Conservation (phyloP, 1,284 basidiomycete species). For the Pholiota adiposa region DNA sequence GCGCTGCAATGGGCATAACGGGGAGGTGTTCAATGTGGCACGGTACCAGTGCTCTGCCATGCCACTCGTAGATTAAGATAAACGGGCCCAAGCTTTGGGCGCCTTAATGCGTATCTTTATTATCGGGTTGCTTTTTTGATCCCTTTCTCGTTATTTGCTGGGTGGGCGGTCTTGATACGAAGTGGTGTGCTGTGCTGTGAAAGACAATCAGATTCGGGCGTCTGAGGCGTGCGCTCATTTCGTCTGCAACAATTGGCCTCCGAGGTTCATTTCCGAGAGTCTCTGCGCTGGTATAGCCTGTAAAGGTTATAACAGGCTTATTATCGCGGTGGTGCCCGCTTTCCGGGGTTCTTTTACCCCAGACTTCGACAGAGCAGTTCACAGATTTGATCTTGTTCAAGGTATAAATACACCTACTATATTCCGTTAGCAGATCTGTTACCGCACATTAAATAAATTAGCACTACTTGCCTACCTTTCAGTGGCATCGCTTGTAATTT, state of each 20-base stretch:
- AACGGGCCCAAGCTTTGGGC: neutral
- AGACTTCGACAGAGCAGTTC: neutral
- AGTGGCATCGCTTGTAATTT: no score
- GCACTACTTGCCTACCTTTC: neutral
- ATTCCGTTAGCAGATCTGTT: neutral
- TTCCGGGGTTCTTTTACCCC: conserved; percentile 1
- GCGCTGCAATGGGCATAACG: neutral
- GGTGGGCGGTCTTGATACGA: no score
- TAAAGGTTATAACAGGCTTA: no score
- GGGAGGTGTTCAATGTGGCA: neutral
- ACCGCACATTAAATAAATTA: neutral
- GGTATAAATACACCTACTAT: neutral
- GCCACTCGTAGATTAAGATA: neutral
- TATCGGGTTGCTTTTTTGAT: neutral
- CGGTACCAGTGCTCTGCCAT: neutral
- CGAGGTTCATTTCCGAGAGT: neutral
- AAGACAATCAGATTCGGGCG: no score
- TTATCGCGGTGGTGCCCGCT: no score
- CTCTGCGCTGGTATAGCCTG: neutral
- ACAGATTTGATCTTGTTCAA: conserved; percentile 1
- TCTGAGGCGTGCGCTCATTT: no score
- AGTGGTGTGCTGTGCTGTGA: no score
- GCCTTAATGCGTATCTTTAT: neutral
- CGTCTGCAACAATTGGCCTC: neutral
- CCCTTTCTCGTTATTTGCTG: neutral